These are phyloP conservation scores for Amaranthus tricolor DNA, from an alignment of 179 eudicot species.

Conservation along the genomic window DNA sequence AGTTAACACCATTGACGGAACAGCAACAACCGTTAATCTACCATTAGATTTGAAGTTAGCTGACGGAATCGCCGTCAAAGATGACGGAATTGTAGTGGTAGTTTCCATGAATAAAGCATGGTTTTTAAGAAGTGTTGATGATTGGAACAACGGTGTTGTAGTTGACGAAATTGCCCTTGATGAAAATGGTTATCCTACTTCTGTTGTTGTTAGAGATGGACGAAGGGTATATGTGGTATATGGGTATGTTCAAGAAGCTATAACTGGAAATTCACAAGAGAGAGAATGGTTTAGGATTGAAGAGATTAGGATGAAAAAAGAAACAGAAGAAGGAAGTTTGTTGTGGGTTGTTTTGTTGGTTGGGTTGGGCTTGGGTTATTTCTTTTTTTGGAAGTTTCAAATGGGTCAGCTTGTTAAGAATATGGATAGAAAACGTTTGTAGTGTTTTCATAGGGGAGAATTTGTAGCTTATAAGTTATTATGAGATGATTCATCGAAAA, in stretches of 20 bases:
- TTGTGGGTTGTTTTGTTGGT: conserved; percentile 64
- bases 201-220: conserved; percentile 54
- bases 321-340: conserved; percentile 40
- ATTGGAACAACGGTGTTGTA: conserved; percentile 62
- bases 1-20: conserved; percentile 59
- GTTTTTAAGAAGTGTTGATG: conserved; percentile 60
- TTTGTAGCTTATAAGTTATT: too few relatives aligned
- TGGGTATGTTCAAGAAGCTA: conserved; percentile 70
- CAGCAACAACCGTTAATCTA: conserved; percentile 42
- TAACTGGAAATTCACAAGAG: conserved; percentile 41
- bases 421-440: conserved; percentile 53
- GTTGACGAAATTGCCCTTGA: conserved; percentile 84
- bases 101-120: conserved; percentile 52
- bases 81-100: conserved; percentile 70
- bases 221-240: conserved; percentile 79
- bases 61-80: conserved; percentile 57
- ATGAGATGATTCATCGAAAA: too few relatives aligned
- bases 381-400: conserved; percentile 75
- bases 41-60: conserved; percentile 45
- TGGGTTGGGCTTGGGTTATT: conserved; percentile 76
- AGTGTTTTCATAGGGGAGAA: too few relatives aligned
- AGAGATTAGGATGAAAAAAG: conserved; percentile 48
- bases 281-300: conserved; percentile 69
- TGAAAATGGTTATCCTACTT: conserved; percentile 48
- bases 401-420: conserved; percentile 59